phyloP scores from a whole-genome alignment of 2,329 filamentous ascomycete genomes.

The Alternaria sp. region DNA sequence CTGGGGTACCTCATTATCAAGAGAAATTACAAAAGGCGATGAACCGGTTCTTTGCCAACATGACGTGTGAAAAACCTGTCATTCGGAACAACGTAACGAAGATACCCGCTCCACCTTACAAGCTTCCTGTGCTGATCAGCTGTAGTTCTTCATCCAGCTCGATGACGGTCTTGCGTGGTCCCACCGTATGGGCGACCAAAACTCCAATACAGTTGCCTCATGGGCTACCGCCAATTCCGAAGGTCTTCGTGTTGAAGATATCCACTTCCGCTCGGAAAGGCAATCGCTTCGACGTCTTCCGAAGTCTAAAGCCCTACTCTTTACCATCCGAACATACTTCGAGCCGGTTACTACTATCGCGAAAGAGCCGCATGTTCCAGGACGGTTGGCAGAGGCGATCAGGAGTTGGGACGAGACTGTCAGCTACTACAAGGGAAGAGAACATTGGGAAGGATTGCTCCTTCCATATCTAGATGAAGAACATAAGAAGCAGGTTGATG shows the following conservation, averaged over 20 bases:
- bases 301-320: constrained; percentile 2
- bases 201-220: neutral
- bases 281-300: constrained; percentile 6
- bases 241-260: constrained; percentile 6
- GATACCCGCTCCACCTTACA: neutral
- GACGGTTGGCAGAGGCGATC: constrained; percentile 1
- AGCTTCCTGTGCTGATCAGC: neutral
- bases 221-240: constrained; percentile 5
- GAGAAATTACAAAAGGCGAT: constrained; percentile 9
- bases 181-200: constrained; percentile 7
- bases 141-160: constrained; percentile 3
- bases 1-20: constrained; percentile 5
- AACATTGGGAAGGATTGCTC: neutral
- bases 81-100: constrained; percentile 1
- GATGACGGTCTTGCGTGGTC: constrained; percentile 9
- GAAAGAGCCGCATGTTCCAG: constrained; percentile 9
- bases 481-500: constrained; percentile 4
- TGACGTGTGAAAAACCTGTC: constrained; percentile 6
- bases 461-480: constrained; percentile 7
- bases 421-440: constrained; percentile 6
- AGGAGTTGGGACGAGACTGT: constrained; percentile 1
- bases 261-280: constrained; percentile 2
- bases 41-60: constrained; percentile 6
- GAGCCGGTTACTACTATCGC: constrained; percentile 6
- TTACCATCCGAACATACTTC: constrained; percentile 5